Evolutionary conservation across 163 green algal genomes (phyloP), one percentile per base, ranked within the genome.

Genomic region (Prototheca cutis): DNA sequence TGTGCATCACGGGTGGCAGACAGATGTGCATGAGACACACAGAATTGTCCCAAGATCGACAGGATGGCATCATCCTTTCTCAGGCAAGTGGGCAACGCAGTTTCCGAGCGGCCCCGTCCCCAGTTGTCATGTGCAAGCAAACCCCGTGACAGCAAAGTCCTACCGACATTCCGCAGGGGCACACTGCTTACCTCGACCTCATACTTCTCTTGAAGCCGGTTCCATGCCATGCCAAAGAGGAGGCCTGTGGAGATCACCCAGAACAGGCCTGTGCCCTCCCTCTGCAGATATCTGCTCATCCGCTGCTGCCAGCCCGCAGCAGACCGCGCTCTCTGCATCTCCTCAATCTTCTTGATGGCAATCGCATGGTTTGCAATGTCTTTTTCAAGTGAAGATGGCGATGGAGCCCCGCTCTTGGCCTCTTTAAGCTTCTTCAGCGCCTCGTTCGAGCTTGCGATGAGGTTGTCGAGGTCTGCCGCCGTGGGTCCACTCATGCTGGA

Each of bases 381-480:
- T 8, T 51, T n/a, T 5, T 19, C n/a, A n/a, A n/a, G n/a, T n/a
- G n/a, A n/a, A n/a, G n/a, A n/a, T n/a, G n/a, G n/a, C n/a, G n/a
- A n/a, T n/a, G n/a, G n/a, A n/a, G n/a, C n/a, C n/a, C n/a, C n/a
- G n/a, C n/a, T n/a, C n/a, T n/a, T n/a, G n/a, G n/a, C n/a, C n/a
- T 18, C 25, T 6, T 73, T 59, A 21, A 73, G 59, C 33, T 62
- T 57, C 24, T 73, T 54, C 29, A 80, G 55, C 17, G 72, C 59
- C 25, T 60, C 58, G 17, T 76, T 58, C n/a, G 58, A 51, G 27
- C 73, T 56, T 6, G 47, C 27, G 13, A 69, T 67, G 7, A 83
- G 58, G 34, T 61, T 48, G 29, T 71, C 65, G 15, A 80, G 40
- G 4, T 71, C 28, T 18, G 23, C 45, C 27, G 25, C 27, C 8